Base-by-base conservation (phyloP, 257 asterid species). In the Verbascum thapsus region DNA sequence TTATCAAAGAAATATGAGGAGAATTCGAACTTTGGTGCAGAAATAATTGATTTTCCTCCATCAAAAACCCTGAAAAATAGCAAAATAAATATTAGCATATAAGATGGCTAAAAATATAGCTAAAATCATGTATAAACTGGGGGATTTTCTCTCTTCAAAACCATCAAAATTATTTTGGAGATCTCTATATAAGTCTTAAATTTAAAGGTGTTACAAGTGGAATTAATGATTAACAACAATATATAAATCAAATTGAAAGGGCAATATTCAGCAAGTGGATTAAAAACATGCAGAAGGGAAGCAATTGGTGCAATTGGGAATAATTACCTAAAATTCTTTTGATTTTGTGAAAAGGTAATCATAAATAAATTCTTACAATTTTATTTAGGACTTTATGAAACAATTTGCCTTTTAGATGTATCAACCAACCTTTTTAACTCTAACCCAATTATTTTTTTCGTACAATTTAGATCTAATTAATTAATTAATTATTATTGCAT, bases 191-290 rank as follows among this genome's bases (percentile, higher is more conserved):
- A 40, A 43, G n/a, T 35, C 53, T 8, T 4, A 43, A 16, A 67
- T 67, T 50, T 55, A 56, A 56, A 40, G 65, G 35, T 63, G 23
- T 22, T 26, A 37, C 30, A 26, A 56, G 45, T 13, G 53, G 23
- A 40, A n/a, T n/a, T 38, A 63, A 34, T 23, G 18, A 63, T 63
- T 41, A 47, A 40, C 52, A 38, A 10, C 39, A 49, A 19, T 48
- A n/a, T 71, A 47, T 26, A n/a, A n/a, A n/a, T 71, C 48, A 38
- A 63, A 48, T 53, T 58, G 43, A 56, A 47, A 56, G 47, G 66
- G 65, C 44, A 7, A 18, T 22, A 48, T 26, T 13, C 37, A 22
- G 52, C 75, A 74, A 74, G 79, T 74, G 75, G 79, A 74, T 68
- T 71, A 56, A 62, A 11, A 8, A 58, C 48, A 72, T 39, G n/a